These are phyloP conservation scores for Cyberlindnera veronae DNA, from an alignment of 805 yeast genomes.

Conservation along the genomic window DNA sequence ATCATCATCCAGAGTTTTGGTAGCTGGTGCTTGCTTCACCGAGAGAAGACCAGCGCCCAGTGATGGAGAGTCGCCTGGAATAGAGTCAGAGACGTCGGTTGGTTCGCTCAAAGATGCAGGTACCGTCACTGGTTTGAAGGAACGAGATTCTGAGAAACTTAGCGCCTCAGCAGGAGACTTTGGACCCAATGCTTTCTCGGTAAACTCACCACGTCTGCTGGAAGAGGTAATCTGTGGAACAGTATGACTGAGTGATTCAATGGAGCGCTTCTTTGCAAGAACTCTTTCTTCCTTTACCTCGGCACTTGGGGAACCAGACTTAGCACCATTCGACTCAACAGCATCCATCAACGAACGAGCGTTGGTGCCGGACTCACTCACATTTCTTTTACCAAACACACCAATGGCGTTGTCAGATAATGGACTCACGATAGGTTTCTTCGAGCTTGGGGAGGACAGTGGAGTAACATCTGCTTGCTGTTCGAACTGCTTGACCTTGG, in stretches of 20 bases:
- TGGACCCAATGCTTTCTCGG: neutral
- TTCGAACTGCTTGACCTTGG: constrained; percentile 31
- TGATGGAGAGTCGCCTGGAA: too few relatives aligned
- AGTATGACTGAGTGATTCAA: neutral
- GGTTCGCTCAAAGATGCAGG: too few relatives aligned
- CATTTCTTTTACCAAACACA: constrained; percentile 21
- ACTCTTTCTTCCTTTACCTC: too few relatives aligned
- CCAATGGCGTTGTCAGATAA: constrained; percentile 21
- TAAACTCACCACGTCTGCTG: neutral
- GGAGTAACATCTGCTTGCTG: constrained; percentile 19
- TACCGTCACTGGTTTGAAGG: constrained; percentile 1
- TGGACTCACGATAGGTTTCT: constrained; percentile 20
- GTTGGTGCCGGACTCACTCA: constrained; percentile 8
- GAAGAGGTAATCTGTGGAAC: neutral
- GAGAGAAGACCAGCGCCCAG: too few relatives aligned
- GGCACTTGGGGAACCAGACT: neutral
- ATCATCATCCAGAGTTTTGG: constrained; percentile 3
- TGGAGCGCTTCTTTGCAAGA: neutral
- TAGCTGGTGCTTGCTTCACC: too few relatives aligned
- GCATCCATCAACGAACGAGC: constrained; percentile 3
- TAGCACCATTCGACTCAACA: neutral
- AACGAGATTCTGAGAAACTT: neutral
- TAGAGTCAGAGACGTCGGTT: too few relatives aligned
- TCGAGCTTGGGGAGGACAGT: constrained; percentile 10
- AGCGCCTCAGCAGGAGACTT: neutral